phyloP scores from a whole-genome alignment of 208 protist species.

The Leishmania lainsoni region DNA sequence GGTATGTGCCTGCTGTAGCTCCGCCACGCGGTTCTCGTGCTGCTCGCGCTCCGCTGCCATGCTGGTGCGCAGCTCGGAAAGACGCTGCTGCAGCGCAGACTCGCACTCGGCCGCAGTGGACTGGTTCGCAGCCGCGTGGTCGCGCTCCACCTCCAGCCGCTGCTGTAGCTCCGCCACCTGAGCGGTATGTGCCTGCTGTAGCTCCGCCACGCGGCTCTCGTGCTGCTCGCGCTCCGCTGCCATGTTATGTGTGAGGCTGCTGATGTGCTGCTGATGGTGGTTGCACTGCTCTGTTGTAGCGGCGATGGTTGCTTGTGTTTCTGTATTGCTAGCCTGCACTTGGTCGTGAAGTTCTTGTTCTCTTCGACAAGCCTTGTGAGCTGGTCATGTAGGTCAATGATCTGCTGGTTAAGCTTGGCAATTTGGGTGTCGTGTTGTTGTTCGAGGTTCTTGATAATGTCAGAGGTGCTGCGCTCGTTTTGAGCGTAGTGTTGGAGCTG shows the following conservation, averaged over 20 bases:
- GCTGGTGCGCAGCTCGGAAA: no score
- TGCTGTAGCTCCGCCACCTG: no score
- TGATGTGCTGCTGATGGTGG: background rate
- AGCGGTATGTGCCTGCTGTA: background rate
- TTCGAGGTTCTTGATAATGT: conserved; percentile 7
- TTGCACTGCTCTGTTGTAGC: background rate
- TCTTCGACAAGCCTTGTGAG: background rate
- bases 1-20: background rate
- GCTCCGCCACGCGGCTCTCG: background rate
- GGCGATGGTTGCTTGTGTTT: background rate
- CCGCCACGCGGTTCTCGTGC: conserved; percentile 10
- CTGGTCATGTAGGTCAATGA: background rate
- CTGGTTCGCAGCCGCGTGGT: no score
- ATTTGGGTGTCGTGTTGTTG: conserved; percentile 18
- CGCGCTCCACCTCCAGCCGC: background rate
- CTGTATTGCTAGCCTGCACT: background rate
- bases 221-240: background rate
- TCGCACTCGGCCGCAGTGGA: no score
- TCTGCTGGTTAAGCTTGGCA: background rate
- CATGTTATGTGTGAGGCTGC: background rate
- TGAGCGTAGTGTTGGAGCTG: conserved; percentile 8
- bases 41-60: conserved; percentile 15
- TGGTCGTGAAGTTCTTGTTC: background rate
- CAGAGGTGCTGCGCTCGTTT: background rate
- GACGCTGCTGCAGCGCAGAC: no score